Conservation (phyloP, 805 yeast genomes). For the Ascoidea tarda region DNA sequence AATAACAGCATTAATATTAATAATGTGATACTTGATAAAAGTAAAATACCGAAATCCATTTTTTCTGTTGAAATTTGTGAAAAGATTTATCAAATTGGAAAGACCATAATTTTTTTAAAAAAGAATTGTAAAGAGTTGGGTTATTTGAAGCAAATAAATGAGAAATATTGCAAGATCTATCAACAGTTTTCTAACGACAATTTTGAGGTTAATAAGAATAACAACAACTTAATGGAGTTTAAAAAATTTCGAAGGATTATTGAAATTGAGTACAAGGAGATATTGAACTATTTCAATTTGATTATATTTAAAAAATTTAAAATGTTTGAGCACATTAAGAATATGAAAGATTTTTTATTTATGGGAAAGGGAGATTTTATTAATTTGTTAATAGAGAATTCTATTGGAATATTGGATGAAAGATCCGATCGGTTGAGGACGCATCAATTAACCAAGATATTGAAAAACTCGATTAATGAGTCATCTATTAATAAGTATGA, state of each 20-base stretch:
- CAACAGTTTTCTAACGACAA: slow-evolving; percentile 4
- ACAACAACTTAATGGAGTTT: slow-evolving; percentile 17
- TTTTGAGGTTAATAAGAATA: slow-evolving; percentile 6
- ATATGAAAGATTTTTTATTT: slow-evolving; percentile 51
- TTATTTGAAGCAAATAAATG: slow-evolving; percentile 36
- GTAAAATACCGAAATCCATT: slow-evolving; percentile 29
- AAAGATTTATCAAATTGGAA: slow-evolving; percentile 55
- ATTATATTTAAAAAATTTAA: slow-evolving; percentile 35
- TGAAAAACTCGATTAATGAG: slow-evolving; percentile 47
- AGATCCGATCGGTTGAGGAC: slow-evolving; percentile 54
- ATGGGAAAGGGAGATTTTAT: slow-evolving; percentile 76
- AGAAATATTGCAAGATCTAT: slow-evolving; percentile 1
- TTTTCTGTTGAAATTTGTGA: slow-evolving; percentile 24
- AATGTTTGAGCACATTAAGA: slow-evolving; percentile 38
- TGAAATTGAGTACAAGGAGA: slow-evolving; percentile 25
- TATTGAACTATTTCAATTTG: slow-evolving; percentile 34
- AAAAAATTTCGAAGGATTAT: slow-evolving; percentile 20
- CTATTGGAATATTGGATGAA: slow-evolving; percentile 35
- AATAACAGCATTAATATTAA: slow-evolving; percentile 1
- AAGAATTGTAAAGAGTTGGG: slow-evolving; percentile 50
- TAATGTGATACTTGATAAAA: slow-evolving; percentile 18
- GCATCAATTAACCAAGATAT: slow-evolving; percentile 46
- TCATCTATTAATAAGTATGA: slow-evolving; percentile 32
- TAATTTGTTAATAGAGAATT: slow-evolving; percentile 44
- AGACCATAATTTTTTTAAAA: slow-evolving; percentile 49